Evolutionary conservation across 129 eudicot species (phyloP).

Genomic region (Kitagawia praeruptora): DNA sequence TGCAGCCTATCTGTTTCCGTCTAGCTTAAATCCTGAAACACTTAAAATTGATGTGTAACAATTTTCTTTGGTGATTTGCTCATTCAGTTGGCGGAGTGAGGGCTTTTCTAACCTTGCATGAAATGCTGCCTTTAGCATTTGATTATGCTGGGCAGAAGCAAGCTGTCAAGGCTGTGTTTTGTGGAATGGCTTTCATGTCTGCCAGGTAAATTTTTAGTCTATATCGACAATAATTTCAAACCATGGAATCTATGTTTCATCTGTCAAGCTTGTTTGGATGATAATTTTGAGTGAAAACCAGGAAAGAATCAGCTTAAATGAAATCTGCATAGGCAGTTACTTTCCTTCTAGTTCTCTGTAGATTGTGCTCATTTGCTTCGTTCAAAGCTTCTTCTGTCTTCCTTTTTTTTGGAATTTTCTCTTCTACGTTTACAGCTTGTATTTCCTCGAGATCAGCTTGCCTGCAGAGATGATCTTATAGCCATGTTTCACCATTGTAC

Average conservation of each 20-base stretch:
- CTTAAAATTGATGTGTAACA: not conserved
- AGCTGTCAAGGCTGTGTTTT: slow-evolving; percentile 93
- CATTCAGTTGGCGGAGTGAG: slow-evolving; percentile 91
- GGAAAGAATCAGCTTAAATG: not conserved
- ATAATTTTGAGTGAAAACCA: not conserved
- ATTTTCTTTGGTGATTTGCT: not conserved
- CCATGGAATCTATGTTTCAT: not conserved
- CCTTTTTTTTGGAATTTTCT: not conserved
- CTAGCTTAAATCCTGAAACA: slow-evolving; percentile 74
- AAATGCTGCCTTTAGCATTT: slow-evolving; percentile 93
- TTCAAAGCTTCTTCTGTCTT: not conserved
- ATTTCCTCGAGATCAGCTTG: slow-evolving; percentile 79
- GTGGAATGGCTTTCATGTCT: slow-evolving; percentile 99
- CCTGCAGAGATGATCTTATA: slow-evolving; percentile 73
- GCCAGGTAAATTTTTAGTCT: slow-evolving; percentile 56
- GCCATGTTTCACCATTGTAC: slow-evolving; percentile 15
- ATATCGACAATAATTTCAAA: not conserved
- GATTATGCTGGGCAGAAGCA: slow-evolving; percentile 98
- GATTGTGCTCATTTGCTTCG: not conserved
- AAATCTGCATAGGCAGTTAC: no score
- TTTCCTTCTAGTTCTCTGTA: not conserved
- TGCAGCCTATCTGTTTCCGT: slow-evolving; percentile 94
- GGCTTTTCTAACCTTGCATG: slow-evolving; percentile 96
- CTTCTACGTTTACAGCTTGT: slow-evolving; percentile 50
- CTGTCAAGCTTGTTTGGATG: not conserved